Base-by-base conservation (phyloP, 2,329 filamentous ascomycete species). In the Ceratocystis eucalypticola region DNA sequence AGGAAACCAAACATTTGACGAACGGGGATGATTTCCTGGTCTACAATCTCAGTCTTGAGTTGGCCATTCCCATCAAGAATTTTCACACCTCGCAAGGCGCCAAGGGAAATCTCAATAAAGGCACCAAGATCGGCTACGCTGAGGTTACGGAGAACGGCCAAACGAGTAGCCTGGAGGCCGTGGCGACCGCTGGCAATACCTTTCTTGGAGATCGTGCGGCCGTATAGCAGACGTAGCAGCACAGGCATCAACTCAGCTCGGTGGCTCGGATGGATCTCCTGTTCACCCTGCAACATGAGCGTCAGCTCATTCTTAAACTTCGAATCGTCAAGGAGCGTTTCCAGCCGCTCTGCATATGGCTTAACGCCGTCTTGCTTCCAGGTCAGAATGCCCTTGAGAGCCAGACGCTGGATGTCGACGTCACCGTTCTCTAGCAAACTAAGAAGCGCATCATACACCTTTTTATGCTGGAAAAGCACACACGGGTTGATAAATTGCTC, bases 241-340 rank as follows among this genome's bases (percentile, higher is more conserved):
- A 99, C 84, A 1, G 94, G 93, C 80, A 97, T 89, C 45, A 96
- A 76, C 59, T 85, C 83, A 2, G 78, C 72, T 7, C 88, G 84
- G 72, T 99, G 91, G 63, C 88, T 84, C 5, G 85, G 78, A 70
- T 87, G 85, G 70, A 96, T 88, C 65, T 86, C 76, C 67, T 85
- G 85, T 20, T 89, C 86, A 17, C 88, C 83, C 72, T 91, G 88
- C 65, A 99, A 82, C 70, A 99, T 88, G 3, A 94, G 85, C 0
- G 91, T 88, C n/a, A 99, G 81, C 73, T 97, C 93, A 72, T 97
- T 94, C 72, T 91, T 90, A 76, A 97, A 96, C 62, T 89, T 84
- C 28, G 89, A 86, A 69, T 97, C 94, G 70, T 99, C 94, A 7
- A 97, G 82, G 1, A 99, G 80, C 71, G 91, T 92, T 69, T 91